These are phyloP conservation scores for Cryptococcus sp. DNA, from an alignment of 1,284 basidiomycete species.

Conservation along the genomic window DNA sequence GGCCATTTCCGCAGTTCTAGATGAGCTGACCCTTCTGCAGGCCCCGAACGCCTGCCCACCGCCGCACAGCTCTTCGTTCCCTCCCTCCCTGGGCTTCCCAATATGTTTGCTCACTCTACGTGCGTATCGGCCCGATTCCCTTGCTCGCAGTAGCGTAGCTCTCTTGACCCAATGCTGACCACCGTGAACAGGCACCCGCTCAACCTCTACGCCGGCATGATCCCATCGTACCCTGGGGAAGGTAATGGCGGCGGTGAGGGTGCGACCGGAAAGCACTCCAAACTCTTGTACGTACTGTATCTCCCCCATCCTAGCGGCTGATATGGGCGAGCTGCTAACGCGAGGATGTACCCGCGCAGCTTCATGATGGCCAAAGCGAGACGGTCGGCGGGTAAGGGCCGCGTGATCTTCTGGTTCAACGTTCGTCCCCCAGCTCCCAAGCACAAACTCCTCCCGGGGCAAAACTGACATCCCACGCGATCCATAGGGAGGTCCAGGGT, in stretches of 20 bases:
- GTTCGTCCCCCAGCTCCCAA: slow-evolving; percentile 53
- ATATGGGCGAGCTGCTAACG: slow-evolving; percentile 10
- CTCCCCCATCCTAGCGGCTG: background rate
- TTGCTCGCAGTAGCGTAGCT: no score
- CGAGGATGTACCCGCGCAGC: slow-evolving; percentile 47
- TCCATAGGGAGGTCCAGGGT: slow-evolving; percentile 82
- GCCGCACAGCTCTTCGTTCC: slow-evolving; percentile 82
- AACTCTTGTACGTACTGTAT: slow-evolving; percentile 43
- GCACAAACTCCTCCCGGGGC: no score
- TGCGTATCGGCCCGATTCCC: slow-evolving; percentile 24
- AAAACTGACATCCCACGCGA: background rate
- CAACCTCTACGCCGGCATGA: slow-evolving; percentile 73
- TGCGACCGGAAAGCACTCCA: slow-evolving; percentile 40
- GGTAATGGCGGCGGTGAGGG: slow-evolving; percentile 44
- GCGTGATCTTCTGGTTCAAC: slow-evolving; percentile 95
- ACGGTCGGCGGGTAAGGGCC: slow-evolving; percentile 77
- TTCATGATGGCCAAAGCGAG: slow-evolving; percentile 90
- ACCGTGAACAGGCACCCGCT: slow-evolving; percentile 66
- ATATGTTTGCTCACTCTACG: slow-evolving; percentile 51
- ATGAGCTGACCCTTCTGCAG: slow-evolving; percentile 12
- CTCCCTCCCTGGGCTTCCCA: slow-evolving; percentile 68
- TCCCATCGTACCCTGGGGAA: slow-evolving; percentile 71
- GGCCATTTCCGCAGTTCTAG: no score
- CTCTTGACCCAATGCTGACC: no score
- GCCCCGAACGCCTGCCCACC: slow-evolving; percentile 50